Evolutionary conservation across 2,329 filamentous ascomycete species (phyloP), one percentile per base, ranked within the genome.

Genomic region (Ceratocystis ficicola): DNA sequence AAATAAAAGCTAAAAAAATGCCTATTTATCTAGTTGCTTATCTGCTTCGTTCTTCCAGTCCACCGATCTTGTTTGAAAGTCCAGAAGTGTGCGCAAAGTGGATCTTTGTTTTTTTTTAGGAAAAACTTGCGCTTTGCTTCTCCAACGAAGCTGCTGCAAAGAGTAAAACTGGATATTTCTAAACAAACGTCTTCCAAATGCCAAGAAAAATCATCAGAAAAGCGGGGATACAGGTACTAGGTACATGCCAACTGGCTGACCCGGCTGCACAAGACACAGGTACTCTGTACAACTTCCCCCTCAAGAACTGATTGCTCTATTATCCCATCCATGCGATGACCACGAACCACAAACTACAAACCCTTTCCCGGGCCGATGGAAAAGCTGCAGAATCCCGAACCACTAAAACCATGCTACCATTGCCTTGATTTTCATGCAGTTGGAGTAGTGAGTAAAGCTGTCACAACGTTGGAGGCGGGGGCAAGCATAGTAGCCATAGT

Each of bases 281-380:
- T 57, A 57, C 52, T 17, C 52, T 57, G 52, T 57, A 57, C 52
- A 50, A 50, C 22, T 52, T 25, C 48, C n/a, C 48, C n/a, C 48
- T 17, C 10, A 57, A 28, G 28, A 32, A 32, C 12, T 25, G 5
- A 28, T 15, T 55, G 5, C 22, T 17, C 48, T 25, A 52, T 52
- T 25, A n/a, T 22, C 36, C 48, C n/a, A 25, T 52, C 48, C 48
- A 52, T 25, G n/a, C 7, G 8, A 57, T 57, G 52, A 25, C 48
- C n/a, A 52, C n/a, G 25, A 57, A 57, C 52, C 52, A 30, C 52
- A 57, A 57, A 57, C 52, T 25, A 30, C 50, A 57, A 15, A 5
- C 36, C 36, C 12, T 30, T 28, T 30, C n/a, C 52, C 52, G 52
- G 52, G 52, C 52, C 52, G 52, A 57, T 30, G 52, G 52, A 57